Base-by-base conservation (phyloP, 768 basidiomycete species). In the Podaxis mareebaensis region DNA sequence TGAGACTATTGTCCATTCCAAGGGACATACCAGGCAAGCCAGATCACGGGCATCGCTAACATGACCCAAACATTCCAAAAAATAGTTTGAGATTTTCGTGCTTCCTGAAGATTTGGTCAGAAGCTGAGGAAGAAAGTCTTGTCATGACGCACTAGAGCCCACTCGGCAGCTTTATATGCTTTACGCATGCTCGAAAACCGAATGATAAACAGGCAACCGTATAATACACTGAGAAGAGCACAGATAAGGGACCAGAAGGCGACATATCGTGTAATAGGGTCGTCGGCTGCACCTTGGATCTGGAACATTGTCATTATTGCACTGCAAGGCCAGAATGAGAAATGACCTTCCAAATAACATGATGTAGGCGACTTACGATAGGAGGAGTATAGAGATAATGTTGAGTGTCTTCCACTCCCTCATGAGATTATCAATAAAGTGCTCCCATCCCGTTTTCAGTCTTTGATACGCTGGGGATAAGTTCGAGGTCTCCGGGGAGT, bases 21-120 rank as follows among this genome's bases (percentile, higher is more conserved):
- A 3, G 26, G 59, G 33, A 3, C 33, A 36, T 49, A 84, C 85
- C 86, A 89, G 4, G 85, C 77, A 40, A 88, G 79, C 85, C 86
- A 88, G 22, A 87, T 67, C 2, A 79, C 83, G 0, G 87, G 87
- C 76, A 86, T 80, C 0, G 85, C 83, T 30, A 89, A 75, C 20
- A 88, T 63, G 3, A 88, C 82, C 85, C 87, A 88, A 15, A 88
- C 82, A 63, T 89, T 89, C 87, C 88, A 77, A 67, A 71, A 74
- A 24, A 73, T 68, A 6, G 72, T 67, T 26, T 67, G 67, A 1
- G 67, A 64, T 33, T 69, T 73, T 49, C 81, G 79, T 3, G 86
- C 82, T 68, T 88, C 86, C 84, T 86, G 60, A 13, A 30, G 2
- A 7, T 17, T 26, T 6, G 22, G 17, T 42, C 2, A 11, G 5